A percentile compares a stretch with the other conserved stretches of the same genome.
These are phyloP conservation scores for Zymoseptoria tritici DNA, from an alignment of 2,329 filamentous ascomycete genomes.

Conservation along the genomic window DNA sequence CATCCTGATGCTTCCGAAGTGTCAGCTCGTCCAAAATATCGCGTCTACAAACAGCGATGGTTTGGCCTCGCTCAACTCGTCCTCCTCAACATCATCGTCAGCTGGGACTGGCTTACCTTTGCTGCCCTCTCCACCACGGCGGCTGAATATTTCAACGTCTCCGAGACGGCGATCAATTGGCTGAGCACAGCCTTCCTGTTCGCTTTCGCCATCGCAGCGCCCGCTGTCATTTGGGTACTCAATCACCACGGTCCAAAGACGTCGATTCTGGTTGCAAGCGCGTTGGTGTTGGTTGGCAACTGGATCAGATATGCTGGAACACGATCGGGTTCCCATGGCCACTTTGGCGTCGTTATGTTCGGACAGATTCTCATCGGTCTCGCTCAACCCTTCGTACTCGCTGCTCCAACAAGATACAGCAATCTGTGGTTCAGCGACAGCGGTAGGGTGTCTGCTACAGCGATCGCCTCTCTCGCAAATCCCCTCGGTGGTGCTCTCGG, in stretches of 20 bases:
- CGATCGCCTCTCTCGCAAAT: constrained; percentile 76
- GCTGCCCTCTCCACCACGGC: constrained; percentile 71
- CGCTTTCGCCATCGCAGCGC: constrained; percentile 66
- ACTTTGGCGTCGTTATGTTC: constrained; percentile 73
- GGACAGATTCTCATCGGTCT: constrained; percentile 86
- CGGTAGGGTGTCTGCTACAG: constrained; percentile 81
- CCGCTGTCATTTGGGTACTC: constrained; percentile 65
- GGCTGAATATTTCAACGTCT: constrained; percentile 67
- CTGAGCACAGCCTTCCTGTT: constrained; percentile 82
- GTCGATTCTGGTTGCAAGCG: constrained; percentile 65
- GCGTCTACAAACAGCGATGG: constrained; percentile 78
- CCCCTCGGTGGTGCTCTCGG: constrained; percentile 83
- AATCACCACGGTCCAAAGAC: constrained; percentile 69
- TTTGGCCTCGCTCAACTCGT: constrained; percentile 78
- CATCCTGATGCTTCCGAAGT: constrained; percentile 5
- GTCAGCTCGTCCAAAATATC: constrained; percentile 22
- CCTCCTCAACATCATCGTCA: constrained; percentile 83
- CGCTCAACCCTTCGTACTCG: constrained; percentile 84
- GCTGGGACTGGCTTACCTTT: constrained; percentile 96
- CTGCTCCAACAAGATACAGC: constrained; percentile 82
- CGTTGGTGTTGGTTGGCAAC: constrained; percentile 72
- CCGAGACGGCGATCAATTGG: constrained; percentile 81
- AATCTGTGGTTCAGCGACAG: constrained; percentile 88
- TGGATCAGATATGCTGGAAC: constrained; percentile 56
- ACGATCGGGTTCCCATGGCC: constrained; percentile 37